Base-by-base conservation (phyloP, 2,329 filamentous ascomycete genomes). In the Aspergillus arachidicola region DNA sequence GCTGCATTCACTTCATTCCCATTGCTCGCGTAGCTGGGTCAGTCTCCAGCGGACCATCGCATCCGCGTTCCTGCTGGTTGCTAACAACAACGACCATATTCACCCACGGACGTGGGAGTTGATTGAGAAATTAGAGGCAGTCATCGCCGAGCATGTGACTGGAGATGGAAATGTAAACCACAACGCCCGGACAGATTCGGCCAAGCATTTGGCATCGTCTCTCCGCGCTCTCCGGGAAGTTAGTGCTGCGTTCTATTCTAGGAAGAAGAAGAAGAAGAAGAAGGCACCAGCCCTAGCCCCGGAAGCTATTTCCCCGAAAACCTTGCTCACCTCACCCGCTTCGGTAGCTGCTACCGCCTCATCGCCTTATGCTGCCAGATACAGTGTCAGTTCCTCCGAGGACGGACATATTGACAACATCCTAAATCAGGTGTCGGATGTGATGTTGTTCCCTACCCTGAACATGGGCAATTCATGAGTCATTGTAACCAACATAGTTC, bases 21-120 rank as follows among this genome's bases (percentile, higher is more conserved):
- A 76, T 59, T 77, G 75, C 26, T 77, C 77, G 3, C 76, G 79
- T 6, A 79, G 75, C 10, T 81, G 79, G 79, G 78, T 79, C 57
- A 79, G 75, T 54, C 69, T 79, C 45, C 79, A 81, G 64, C 72
- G 79, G 36, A 75, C 75, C 2, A 77, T 81, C 55, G 79, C 78
- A 6, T 79, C 77, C 6, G 78, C 78, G 0, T 80, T 81, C 58
- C 65, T 81, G 28, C 70, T 81, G 6, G 68, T 76, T 43, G 68
- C 71, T 6, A 71, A 75, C 59, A 72, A 73, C 14, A 71, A 75
- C 38, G 68, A 72, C 36, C 62, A 68, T 36, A 63, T 64, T 11
- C 67, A 68, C 43, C 60, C 66, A 0, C 69, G 65, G 45, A 74
- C 70, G 5, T 73, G 69, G 69, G 64, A 67, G n/a, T 66, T 77